A percentile compares a stretch with the other conserved stretches of the same genome.
phyloP scores from a whole-genome alignment of 768 basidiomycete genomes.

The Trametes elegans region DNA sequence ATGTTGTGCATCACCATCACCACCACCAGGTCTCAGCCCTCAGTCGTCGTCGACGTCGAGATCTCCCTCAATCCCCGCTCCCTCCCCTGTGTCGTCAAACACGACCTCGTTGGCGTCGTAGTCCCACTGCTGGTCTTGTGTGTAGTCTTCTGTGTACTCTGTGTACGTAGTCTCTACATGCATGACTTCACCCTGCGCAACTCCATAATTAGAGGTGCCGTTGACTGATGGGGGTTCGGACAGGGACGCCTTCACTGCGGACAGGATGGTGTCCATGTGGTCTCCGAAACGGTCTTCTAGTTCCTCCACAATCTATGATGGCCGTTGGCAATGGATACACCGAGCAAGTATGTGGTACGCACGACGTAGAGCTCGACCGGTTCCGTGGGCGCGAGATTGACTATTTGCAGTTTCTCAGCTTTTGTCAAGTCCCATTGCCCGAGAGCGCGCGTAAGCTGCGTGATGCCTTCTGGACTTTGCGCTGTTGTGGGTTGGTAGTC shows the following conservation, averaged over 20 bases:
- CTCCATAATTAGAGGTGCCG: neutral
- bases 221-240: conserved; percentile 13
- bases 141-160: conserved; percentile 22
- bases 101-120: conserved; percentile 49
- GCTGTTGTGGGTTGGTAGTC: conserved; percentile 64
- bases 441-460: conserved; percentile 64
- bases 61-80: conserved; percentile 66
- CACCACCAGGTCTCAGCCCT: neutral
- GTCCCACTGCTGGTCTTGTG: conserved; percentile 33
- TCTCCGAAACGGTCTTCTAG: conserved; percentile 78
- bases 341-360: conserved; percentile 30
- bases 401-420: conserved; percentile 87
- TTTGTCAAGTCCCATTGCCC: conserved; percentile 77
- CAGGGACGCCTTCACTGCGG: conserved; percentile 49
- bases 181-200: neutral
- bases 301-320: conserved; percentile 84
- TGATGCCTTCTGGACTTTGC: conserved; percentile 66
- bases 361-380: conserved; percentile 90
- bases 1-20: conserved; percentile 5
- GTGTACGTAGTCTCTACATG: conserved; percentile 7
- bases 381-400: conserved; percentile 83
- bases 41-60: conserved; percentile 65
- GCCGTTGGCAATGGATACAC: neutral
- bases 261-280: conserved; percentile 64
- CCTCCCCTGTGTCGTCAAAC: conserved; percentile 67